Base-by-base conservation (phyloP, 495 filamentous ascomycete species). In the Hypoxylon perforatum region DNA sequence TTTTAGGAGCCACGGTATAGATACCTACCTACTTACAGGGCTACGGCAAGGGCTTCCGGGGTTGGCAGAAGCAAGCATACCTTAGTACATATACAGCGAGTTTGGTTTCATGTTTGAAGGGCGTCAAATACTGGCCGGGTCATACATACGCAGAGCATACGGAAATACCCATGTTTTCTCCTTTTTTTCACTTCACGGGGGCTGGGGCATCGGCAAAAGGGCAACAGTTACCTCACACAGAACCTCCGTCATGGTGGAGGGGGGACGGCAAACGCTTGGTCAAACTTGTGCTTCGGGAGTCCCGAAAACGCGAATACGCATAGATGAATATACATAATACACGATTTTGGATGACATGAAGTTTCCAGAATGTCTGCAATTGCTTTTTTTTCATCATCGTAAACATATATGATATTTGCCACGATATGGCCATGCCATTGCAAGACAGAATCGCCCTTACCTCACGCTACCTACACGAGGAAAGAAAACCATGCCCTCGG, bases 221-320 rank as follows among this genome's bases (percentile, higher is more conserved):
- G 38, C 15, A 17, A 41, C 8, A 17, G 4, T 15, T n/a, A n/a
- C n/a, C n/a, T 15, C 15, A 41, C 14, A 28, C 25, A 33, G 15
- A 4, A 21, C 23, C 36, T 38, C 50, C 44, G 36, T 21, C 49
- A 30, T 23, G 18, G 18, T 55, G 44, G 25, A 41, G 30, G 30
- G 30, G 30, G 30, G 9, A 41, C 15, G 38, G 38, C 12, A n/a
- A 36, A 48, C 42, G 46, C 33, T 41, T 28, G 42, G 48, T 44
- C 42, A 38, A n/a, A 36, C 22, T 47, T 17, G 38, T 7, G 4
- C 15, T 51, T 35, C 23, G 39, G 10, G 21, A 22, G 6, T 49
- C 47, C 48, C 30, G 51, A 35, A 62, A 33, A 55, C 25, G 50
- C 59, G 65, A 55, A 59, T 36, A 63, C 42, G 57, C 38, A 58